These are phyloP conservation scores for Fusarium sp. DNA, from an alignment of 2,329 filamentous ascomycete genomes.

Conservation along the genomic window DNA sequence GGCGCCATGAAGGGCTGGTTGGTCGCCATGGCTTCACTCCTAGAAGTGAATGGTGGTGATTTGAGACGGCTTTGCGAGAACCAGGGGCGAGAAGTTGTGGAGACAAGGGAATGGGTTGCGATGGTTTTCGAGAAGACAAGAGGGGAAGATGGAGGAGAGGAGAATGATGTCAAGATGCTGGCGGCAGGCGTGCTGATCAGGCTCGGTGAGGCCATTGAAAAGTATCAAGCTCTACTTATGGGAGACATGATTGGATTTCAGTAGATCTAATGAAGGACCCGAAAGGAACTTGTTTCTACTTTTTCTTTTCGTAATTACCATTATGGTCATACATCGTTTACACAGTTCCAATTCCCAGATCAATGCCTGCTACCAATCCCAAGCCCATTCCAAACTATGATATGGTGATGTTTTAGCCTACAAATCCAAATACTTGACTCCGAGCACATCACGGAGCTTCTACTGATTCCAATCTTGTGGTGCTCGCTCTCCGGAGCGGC, in stretches of 20 bases:
- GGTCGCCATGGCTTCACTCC: conserved; percentile 79
- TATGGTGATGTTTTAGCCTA: background rate
- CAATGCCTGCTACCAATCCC: background rate
- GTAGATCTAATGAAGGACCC: background rate
- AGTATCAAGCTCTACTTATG: conserved; percentile 80
- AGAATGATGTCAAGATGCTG: conserved; percentile 81
- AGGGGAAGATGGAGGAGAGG: conserved; percentile 69
- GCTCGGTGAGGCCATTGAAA: conserved; percentile 83
- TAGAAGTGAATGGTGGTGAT: conserved; percentile 83
- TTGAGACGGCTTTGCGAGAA: conserved; percentile 77
- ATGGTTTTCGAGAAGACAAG: conserved; percentile 74
- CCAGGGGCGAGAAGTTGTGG: conserved; percentile 80
- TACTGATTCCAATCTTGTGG: conserved; percentile 45
- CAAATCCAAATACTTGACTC: background rate
- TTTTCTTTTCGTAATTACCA: conserved; percentile 32
- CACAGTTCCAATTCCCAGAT: conserved; percentile 1
- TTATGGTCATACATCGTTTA: conserved; percentile 20
- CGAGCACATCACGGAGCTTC: conserved; percentile 34
- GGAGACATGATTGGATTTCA: conserved; percentile 69
- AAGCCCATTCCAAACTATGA: background rate
- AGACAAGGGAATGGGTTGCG: conserved; percentile 88
- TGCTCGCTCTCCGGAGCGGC: conserved; percentile 51
- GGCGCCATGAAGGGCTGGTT: conserved; percentile 78
- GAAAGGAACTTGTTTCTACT: background rate
- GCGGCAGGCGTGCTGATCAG: conserved; percentile 82